Base-by-base conservation (phyloP, 345 rosid genomes). In the Salix koriyanagi region DNA sequence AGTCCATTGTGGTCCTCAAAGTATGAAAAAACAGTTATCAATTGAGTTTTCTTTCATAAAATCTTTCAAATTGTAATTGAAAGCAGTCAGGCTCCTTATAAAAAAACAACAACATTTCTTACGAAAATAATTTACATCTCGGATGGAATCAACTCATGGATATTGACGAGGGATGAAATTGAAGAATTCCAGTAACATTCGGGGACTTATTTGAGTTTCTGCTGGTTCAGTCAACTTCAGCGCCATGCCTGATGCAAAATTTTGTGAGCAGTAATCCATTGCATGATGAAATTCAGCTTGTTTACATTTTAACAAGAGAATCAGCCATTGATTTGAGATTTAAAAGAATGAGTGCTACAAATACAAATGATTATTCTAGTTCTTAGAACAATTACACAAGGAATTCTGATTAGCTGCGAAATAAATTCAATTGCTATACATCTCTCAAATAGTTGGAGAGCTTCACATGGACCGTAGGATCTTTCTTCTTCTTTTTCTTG, bases 401-500 rank as follows among this genome's bases (percentile, higher is more conserved):
- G 60, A 54, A 54, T 54, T 54, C 23, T 2, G n/a, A 54, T 54
- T n/a, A 54, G 61, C 0, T 56, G 61, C 2, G 26, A 4, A 56
- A 56, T 56, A 23, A 5, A 52, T 52, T 52, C 61, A 56, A 1
- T 21, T n/a, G 26, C 61, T 56, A 56, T 56, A 2, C 25, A 56
- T 56, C 26, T 37, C 77, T 84, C 82, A 87, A 76, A 74, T 74
- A 86, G 32, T 73, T 86, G 72, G 88, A 84, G 65, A 91, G 84
- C 88, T 70, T 80, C 66, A 76, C 83, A 66, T 79, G 79, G 16
- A 48, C 12, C 2, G 67, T 11, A 7, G 70, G 58, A 62, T 71
- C 83, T 74, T 65, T 91, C 83, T 83, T 91, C 83, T 83, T 80
- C 80, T 66, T 72, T 42, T 83, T 92, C 94, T 91, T 94, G 84